Evolutionary conservation across 75 land plant genomes (phyloP).

Genomic region (Sequoiadendron giganteum): DNA sequence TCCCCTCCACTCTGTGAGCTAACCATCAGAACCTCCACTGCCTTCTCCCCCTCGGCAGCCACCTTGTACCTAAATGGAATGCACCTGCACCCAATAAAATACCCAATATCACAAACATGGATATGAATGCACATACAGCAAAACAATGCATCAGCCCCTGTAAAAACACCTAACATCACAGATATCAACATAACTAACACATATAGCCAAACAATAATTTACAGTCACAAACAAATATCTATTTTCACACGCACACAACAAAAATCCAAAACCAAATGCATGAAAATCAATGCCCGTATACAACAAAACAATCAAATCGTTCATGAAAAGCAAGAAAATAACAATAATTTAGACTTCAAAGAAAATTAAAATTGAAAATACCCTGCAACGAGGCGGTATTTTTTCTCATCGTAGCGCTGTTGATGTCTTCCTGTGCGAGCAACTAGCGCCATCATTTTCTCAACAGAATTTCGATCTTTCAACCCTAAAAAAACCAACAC

Average conservation of each 20-base stretch:
- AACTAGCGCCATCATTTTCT: conserved; percentile 63
- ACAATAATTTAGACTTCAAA: no score
- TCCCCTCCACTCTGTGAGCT: background rate
- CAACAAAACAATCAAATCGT: background rate
- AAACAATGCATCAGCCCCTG: background rate
- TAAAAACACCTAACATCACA: background rate
- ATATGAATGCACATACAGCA: background rate
- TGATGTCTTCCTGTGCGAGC: conserved; percentile 88
- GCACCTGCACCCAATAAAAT: background rate
- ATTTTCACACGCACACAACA: background rate
- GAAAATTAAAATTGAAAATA: background rate
- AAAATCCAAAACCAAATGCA: background rate
- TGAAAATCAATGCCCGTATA: background rate
- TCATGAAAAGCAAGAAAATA: background rate
- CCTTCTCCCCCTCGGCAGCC: background rate
- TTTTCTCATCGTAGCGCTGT: conserved; percentile 71
- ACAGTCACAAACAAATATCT: background rate
- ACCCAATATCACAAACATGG: background rate
- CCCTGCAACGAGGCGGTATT: conserved; percentile 88
- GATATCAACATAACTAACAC: background rate
- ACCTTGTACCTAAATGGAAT: background rate
- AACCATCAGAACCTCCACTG: conserved; percentile 1
- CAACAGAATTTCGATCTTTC: background rate
- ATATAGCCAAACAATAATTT: background rate
- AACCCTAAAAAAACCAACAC: background rate